Evolutionary conservation across 2,329 filamentous ascomycete species (phyloP).

Genomic region (Diaporthe nobilis): DNA sequence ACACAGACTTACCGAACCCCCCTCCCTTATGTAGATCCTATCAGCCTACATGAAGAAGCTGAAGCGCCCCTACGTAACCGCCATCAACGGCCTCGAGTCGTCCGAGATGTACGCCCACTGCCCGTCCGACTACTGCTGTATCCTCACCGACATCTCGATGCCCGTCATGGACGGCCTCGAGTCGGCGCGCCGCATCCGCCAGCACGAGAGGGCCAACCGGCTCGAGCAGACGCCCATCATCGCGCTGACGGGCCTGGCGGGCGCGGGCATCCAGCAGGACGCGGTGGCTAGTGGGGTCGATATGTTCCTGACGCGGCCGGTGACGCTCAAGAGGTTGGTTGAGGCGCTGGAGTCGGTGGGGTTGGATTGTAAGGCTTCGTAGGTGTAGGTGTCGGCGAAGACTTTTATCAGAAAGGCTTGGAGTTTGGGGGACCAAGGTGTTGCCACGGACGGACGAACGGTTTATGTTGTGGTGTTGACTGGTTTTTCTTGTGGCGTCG

Average conservation of each 20-base stretch:
- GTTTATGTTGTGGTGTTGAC: not conserved
- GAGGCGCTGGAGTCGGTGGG: constrained; percentile 38
- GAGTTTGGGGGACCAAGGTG: not conserved
- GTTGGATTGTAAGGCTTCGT: constrained; percentile 10
- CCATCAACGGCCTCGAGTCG: constrained; percentile 53
- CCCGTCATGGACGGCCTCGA: constrained; percentile 69
- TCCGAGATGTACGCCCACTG: constrained; percentile 48
- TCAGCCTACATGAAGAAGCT: constrained; percentile 54
- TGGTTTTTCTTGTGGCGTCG: not conserved
- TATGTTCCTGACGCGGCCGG: constrained; percentile 68
- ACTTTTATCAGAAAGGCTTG: not conserved
- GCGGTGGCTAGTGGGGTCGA: constrained; percentile 68
- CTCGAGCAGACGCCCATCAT: constrained; percentile 62
- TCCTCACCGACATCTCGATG: constrained; percentile 69
- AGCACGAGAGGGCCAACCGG: constrained; percentile 60
- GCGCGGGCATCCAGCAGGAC: constrained; percentile 64
- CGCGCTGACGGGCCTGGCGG: constrained; percentile 67
- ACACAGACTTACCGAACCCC: not conserved
- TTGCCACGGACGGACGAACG: not conserved
- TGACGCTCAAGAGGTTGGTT: constrained; percentile 54
- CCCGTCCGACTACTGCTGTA: constrained; percentile 47
- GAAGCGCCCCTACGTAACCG: constrained; percentile 48
- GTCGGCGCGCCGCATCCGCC: constrained; percentile 64
- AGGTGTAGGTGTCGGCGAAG: not conserved
- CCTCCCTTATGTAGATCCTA: constrained; percentile 45